These are phyloP conservation scores for Parasarocladium wereldwijsianum DNA, from an alignment of 2,329 filamentous ascomycete genomes.

Conservation along the genomic window DNA sequence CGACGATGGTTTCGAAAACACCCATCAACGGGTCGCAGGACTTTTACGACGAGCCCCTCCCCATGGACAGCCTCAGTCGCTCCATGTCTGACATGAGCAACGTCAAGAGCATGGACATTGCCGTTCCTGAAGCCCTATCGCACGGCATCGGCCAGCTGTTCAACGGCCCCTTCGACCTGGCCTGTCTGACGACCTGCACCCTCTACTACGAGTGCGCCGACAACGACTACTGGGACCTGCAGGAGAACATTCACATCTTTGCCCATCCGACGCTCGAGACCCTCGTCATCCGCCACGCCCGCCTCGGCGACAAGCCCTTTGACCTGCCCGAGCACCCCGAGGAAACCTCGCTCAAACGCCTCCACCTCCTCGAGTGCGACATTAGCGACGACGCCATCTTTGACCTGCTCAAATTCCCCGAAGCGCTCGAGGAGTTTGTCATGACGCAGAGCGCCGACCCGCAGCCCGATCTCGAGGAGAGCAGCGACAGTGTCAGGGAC, in stretches of 20 bases:
- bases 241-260: conserved; percentile 37
- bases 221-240: conserved; percentile 32
- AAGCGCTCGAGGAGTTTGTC: conserved; percentile 28
- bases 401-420: conserved; percentile 25
- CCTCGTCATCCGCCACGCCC: conserved; percentile 27
- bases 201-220: conserved; percentile 30
- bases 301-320: conserved; percentile 30
- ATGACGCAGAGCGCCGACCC: conserved; percentile 28
- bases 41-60: conserved; percentile 12
- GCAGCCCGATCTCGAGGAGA: conserved; percentile 27
- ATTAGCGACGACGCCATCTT: conserved; percentile 27
- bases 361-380: conserved; percentile 34
- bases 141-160: conserved; percentile 33
- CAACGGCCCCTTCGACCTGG: conserved; percentile 34
- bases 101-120: conserved; percentile 28
- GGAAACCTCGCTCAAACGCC: conserved; percentile 25
- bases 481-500: conserved; percentile 29
- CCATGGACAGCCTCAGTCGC: conserved; percentile 27
- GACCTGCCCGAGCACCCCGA: conserved; percentile 31
- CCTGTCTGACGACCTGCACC: conserved; percentile 29
- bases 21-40: conserved; percentile 17
- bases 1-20: conserved; percentile 23
- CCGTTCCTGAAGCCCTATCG: conserved; percentile 26
- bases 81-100: conserved; percentile 35
- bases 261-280: conserved; percentile 31